Evolutionary conservation across 1,284 basidiomycete genomes (phyloP).

Genomic region (Cryptococcus sp.): DNA sequence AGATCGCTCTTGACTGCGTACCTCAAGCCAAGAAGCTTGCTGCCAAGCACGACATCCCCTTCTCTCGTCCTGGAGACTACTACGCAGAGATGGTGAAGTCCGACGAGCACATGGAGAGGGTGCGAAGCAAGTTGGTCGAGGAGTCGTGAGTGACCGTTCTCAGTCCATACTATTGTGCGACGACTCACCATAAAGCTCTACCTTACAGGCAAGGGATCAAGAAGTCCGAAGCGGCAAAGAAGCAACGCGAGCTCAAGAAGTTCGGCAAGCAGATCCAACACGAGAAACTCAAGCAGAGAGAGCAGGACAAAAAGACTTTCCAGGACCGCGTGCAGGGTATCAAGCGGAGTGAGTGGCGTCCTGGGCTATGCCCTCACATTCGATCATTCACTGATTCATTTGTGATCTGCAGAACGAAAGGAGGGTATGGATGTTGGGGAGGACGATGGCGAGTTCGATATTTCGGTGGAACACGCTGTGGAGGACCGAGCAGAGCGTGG

Average conservation of each 20-base stretch:
- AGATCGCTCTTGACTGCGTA: slow-evolving; percentile 85
- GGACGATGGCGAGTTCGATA: slow-evolving; percentile 65
- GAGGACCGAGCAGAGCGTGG: slow-evolving; percentile 71
- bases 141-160: slow-evolving; percentile 59
- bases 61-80: slow-evolving; percentile 91
- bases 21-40: slow-evolving; percentile 74
- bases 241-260: slow-evolving; percentile 94
- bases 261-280: slow-evolving; percentile 95
- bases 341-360: slow-evolving; percentile 72
- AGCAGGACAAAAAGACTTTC: slow-evolving; percentile 76
- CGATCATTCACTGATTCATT: not conserved
- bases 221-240: slow-evolving; percentile 85
- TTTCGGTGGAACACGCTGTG: slow-evolving; percentile 82
- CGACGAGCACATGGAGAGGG: slow-evolving; percentile 96
- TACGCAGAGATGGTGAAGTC: slow-evolving; percentile 99
- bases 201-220: slow-evolving; percentile 71
- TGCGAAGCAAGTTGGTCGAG: slow-evolving; percentile 86
- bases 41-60: slow-evolving; percentile 70
- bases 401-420: slow-evolving; percentile 66
- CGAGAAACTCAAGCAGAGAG: slow-evolving; percentile 78
- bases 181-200: slow-evolving; percentile 4
- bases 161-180: not conserved
- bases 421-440: slow-evolving; percentile 76
- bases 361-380: slow-evolving; percentile 1
- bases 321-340: slow-evolving; percentile 78